Conservation (phyloP, 257 asterid genomes). For the Solanum pimpinellifolium region DNA sequence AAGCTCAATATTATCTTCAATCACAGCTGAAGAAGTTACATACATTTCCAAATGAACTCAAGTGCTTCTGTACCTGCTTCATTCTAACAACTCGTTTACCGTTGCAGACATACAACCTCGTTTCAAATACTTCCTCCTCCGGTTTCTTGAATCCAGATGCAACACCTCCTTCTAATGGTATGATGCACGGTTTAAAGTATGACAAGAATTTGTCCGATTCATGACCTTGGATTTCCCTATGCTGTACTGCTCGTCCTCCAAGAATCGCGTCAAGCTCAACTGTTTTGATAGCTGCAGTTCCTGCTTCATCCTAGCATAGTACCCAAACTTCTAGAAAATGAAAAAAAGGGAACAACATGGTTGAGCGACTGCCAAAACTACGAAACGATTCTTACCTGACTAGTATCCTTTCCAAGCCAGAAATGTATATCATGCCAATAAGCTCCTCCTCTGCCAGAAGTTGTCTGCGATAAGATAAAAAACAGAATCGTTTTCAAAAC, state of each 20-base stretch:
- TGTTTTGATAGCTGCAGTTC: slow-evolving; percentile 92
- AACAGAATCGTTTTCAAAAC: not conserved
- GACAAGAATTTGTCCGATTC: slow-evolving; percentile 87
- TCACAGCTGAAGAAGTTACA: not conserved
- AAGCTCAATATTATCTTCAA: not conserved
- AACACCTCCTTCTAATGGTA: slow-evolving; percentile 92
- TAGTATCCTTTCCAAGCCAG: slow-evolving; percentile 98
- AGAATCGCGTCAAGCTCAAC: slow-evolving; percentile 91
- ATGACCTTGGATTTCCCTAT: slow-evolving; percentile 85
- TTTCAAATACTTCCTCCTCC: slow-evolving; percentile 82
- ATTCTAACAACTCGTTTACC: slow-evolving; percentile 80
- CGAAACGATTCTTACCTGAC: slow-evolving; percentile 46
- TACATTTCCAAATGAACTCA: not conserved
- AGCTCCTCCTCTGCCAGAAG: slow-evolving; percentile 78
- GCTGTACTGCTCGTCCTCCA: slow-evolving; percentile 96
- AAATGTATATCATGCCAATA: slow-evolving; percentile 87
- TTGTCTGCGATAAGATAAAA: slow-evolving; percentile 40
- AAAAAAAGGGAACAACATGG: not conserved
- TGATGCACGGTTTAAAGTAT: slow-evolving; percentile 85
- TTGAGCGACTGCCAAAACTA: not conserved
- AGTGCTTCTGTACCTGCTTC: slow-evolving; percentile 50
- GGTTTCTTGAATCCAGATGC: slow-evolving; percentile 77
- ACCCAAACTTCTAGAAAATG: not conserved
- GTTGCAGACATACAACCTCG: slow-evolving; percentile 63
- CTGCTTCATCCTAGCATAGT: slow-evolving; percentile 78